A percentile compares a stretch with the other conserved stretches of the same genome.
Conservation (phyloP, 176 grass and related monocot species). For the Cenchrus purpureus region DNA sequence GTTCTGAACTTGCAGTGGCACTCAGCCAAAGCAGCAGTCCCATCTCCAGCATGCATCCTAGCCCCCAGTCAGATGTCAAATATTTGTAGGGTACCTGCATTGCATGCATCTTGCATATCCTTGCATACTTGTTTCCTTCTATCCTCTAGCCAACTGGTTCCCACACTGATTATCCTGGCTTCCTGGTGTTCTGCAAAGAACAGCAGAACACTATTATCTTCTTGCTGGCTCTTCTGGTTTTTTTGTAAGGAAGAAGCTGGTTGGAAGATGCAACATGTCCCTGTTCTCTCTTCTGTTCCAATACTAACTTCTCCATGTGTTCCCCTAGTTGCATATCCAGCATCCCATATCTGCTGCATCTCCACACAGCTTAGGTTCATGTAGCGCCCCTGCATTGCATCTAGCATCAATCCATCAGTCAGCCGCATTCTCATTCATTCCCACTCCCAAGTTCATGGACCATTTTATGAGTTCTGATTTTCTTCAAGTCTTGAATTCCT, state of each 20-base stretch:
- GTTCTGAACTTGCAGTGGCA: conserved; percentile 14
- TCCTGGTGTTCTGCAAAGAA: conserved; percentile 36
- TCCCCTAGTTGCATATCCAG: conserved; percentile 24
- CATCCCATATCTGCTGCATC: conserved; percentile 16
- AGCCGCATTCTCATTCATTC: neutral
- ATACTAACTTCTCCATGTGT: conserved; percentile 10
- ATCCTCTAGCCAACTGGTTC: conserved; percentile 19
- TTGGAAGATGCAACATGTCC: conserved; percentile 33
- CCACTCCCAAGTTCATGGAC: neutral
- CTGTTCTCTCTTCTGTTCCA: conserved; percentile 31
- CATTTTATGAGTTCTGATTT: conserved; percentile 20
- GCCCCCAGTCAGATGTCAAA: conserved; percentile 24
- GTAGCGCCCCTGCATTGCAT: conserved; percentile 26
- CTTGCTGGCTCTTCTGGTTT: conserved; percentile 62
- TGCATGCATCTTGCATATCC: conserved; percentile 32
- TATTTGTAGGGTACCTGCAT: conserved; percentile 40
- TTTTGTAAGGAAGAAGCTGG: conserved; percentile 72
- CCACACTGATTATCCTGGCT: conserved; percentile 33
- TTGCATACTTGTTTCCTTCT: conserved; percentile 40
- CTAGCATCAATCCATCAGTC: conserved; percentile 11
- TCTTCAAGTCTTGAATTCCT: neutral
- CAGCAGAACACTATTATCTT: conserved; percentile 15
- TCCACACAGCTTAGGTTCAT: neutral
- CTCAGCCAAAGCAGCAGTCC: neutral
- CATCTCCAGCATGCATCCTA: neutral